A percentile compares a stretch with the other conserved stretches of the same genome.
These are phyloP conservation scores for Trichomonas tenax DNA, from an alignment of 208 protist species.

Conservation along the genomic window DNA sequence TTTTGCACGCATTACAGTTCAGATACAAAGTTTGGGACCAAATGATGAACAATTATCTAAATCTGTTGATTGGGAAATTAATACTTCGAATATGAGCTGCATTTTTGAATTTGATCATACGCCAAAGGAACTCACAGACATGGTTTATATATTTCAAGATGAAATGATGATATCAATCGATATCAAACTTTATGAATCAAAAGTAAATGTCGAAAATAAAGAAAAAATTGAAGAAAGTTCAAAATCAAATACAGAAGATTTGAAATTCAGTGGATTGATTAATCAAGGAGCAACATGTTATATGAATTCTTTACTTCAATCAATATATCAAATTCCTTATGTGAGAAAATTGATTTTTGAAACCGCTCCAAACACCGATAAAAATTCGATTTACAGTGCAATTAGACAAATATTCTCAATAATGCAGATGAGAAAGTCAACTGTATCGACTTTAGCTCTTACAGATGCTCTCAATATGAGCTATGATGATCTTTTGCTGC, in stretches of 20 bases:
- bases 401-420: background rate
- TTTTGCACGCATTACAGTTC: background rate
- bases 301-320: conserved; percentile 66
- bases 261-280: conserved; percentile 55
- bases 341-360: conserved; percentile 34
- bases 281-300: conserved; percentile 74
- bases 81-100: background rate
- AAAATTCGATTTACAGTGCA: background rate
- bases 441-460: background rate
- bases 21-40: background rate
- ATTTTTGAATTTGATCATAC: background rate
- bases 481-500: background rate
- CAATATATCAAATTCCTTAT: conserved; percentile 52
- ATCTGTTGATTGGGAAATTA: background rate
- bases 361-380: background rate
- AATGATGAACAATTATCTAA: background rate
- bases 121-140: background rate
- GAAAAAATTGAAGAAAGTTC: background rate
- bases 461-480: background rate
- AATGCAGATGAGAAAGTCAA: background rate
- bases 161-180: background rate
- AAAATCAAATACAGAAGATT: conserved; percentile 31
- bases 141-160: background rate
- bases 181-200: background rate
- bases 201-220: background rate